Conservation (phyloP, 176 grass and related monocot species). For the Hsuehochloa calcarea region DNA sequence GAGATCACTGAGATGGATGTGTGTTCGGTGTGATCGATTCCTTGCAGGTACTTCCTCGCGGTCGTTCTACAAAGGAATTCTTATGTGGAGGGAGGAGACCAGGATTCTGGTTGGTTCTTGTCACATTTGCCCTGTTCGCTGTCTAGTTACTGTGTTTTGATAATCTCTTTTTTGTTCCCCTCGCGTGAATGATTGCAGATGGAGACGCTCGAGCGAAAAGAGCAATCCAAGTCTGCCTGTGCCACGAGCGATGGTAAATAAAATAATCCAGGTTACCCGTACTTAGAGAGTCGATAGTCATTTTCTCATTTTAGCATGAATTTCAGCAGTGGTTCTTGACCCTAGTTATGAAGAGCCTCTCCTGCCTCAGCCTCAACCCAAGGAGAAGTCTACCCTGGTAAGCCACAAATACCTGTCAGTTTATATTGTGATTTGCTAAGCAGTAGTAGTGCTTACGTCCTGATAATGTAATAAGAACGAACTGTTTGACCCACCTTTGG, state of each 20-base stretch:
- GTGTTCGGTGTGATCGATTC: slow-evolving; percentile 5
- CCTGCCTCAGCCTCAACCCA: slow-evolving; percentile 43
- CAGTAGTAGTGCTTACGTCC: neutral
- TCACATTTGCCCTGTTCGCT: neutral
- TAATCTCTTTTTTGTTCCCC: neutral
- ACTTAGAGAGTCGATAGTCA: neutral
- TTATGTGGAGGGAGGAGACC: slow-evolving; percentile 94
- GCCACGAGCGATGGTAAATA: slow-evolving; percentile 20
- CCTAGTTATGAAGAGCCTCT: slow-evolving; percentile 62
- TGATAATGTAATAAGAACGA: neutral
- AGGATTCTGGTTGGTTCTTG: slow-evolving; percentile 63
- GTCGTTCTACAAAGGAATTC: slow-evolving; percentile 83
- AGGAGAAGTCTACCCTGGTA: slow-evolving; percentile 65
- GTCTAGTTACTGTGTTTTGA: neutral
- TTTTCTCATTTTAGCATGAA: slow-evolving; percentile 4
- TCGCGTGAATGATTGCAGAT: slow-evolving; percentile 41
- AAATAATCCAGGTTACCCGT: neutral
- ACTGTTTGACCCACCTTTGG: slow-evolving; percentile 22
- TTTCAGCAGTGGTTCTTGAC: slow-evolving; percentile 57
- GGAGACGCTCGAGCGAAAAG: slow-evolving; percentile 58
- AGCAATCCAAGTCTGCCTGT: slow-evolving; percentile 34
- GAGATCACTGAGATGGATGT: neutral
- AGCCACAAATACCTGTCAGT: neutral
- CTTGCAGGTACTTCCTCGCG: slow-evolving; percentile 85
- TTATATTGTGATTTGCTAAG: neutral